Evolutionary conservation across 2,329 filamentous ascomycete genomes (phyloP), one percentile per base, ranked within the genome.

Genomic region (Aureobasidium sp.): DNA sequence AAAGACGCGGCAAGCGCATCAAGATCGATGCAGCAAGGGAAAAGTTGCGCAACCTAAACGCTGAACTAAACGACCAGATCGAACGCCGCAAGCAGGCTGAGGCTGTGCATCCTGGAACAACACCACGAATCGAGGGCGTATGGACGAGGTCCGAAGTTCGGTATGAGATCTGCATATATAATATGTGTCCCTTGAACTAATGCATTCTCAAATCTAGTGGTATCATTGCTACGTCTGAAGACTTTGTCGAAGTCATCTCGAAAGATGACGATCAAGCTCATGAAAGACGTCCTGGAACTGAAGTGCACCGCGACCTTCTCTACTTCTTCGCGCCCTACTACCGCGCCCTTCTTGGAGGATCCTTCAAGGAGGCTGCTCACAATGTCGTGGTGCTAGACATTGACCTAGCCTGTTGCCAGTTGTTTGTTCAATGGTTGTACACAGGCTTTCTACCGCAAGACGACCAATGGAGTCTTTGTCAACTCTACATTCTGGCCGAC

Each of bases 401-500:
- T 31, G n/a, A 36, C 6, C 29, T 3, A 15, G 31, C 11, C 6
- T 52, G 48, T 20, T 51, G 47, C 47, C 12, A 36, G 1, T 34
- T 51, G 25, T 51, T 51, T 6, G 47, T 51, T 7, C 5, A 51
- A 6, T 51, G 47, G 47, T 29, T 31, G n/a, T 51, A 51, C 29
- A 51, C 48, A 3, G 20, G 48, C 1, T 52, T 36, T 17, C 3
- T 52, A 14, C 48, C 48, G 15, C n/a, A 25, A 20, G 11, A 37
- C 20, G 31, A 52, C 20, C 31, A 12, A 2, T 37, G 31, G 31
- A 34, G 12, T 8, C 15, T 52, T 9, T 52, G 48, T 36, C 48
- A 58, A 12, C 25, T 58, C 27, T 58, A 58, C 41, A 58, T 58
- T 27, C 22, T 58, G 2, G 55, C 55, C 6, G 55, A 58, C 17